Evolutionary conservation across 768 basidiomycete species (phyloP).

Genomic region (Xanthoconium purpureum): DNA sequence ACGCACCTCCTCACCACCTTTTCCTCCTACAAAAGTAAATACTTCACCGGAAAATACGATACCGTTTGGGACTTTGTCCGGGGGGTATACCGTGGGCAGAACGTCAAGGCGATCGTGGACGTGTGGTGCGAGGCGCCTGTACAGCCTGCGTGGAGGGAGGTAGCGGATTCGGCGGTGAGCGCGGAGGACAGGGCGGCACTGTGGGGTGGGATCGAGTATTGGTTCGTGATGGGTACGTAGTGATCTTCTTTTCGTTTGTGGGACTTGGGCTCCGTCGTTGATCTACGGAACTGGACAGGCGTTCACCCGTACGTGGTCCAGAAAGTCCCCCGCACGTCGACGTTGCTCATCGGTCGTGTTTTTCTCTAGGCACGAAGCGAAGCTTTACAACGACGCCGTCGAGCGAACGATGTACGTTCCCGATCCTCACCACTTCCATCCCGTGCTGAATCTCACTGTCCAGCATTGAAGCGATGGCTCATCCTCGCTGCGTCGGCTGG

Average conservation of each 20-base stretch:
- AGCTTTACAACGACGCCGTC: constrained; percentile 59
- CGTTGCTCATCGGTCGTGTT: background rate
- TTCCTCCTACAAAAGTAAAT: constrained; percentile 56
- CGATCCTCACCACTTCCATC: background rate
- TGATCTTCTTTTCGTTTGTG: background rate
- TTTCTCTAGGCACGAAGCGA: constrained; percentile 64
- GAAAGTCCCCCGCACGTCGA: background rate
- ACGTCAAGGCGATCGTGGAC: constrained; percentile 70
- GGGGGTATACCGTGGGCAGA: constrained; percentile 53
- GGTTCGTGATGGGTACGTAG: constrained; percentile 73
- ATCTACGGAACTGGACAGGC: constrained; percentile 38
- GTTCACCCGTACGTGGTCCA: constrained; percentile 65
- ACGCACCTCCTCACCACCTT: constrained; percentile 81
- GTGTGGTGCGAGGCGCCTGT: constrained; percentile 89
- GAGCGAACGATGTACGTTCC: constrained; percentile 62
- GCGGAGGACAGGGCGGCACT: constrained; percentile 42
- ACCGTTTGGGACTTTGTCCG: constrained; percentile 70
- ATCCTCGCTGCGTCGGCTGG: constrained; percentile 83
- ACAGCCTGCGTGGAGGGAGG: constrained; percentile 55
- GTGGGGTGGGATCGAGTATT: constrained; percentile 75
- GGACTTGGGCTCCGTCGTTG: background rate
- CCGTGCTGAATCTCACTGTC: background rate
- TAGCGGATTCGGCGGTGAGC: constrained; percentile 67
- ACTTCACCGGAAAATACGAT: constrained; percentile 51
- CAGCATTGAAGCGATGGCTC: constrained; percentile 71